phyloP scores from a whole-genome alignment of 2,329 filamentous ascomycete genomes.

The Fusarium mundagurra region DNA sequence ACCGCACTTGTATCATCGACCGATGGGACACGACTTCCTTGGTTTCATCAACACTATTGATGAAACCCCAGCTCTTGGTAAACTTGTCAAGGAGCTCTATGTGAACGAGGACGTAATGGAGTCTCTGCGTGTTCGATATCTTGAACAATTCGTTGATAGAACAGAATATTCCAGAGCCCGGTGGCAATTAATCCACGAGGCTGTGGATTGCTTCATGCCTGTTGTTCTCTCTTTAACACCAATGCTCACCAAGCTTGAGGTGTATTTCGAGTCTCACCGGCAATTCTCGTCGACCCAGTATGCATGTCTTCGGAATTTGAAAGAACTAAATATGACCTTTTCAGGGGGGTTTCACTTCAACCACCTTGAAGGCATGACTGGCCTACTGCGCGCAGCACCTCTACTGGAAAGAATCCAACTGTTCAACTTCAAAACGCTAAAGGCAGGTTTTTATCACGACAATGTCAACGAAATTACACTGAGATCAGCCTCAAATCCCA shows the following conservation, averaged over 20 bases:
- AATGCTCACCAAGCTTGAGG: not conserved
- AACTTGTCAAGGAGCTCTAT: not conserved
- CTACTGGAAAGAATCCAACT: not conserved
- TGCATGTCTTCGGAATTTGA: not conserved
- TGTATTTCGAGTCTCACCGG: not conserved
- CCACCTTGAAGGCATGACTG: rapidly evolving
- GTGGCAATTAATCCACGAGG: no score
- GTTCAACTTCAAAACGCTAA: rapidly evolving
- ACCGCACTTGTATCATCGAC: not conserved
- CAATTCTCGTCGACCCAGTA: not conserved
- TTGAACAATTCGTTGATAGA: no score
- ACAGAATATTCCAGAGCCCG: no score
- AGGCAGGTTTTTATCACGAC: not conserved
- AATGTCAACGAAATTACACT: not conserved
- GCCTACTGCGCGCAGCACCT: not conserved
- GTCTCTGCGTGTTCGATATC: not conserved
- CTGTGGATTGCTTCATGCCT: not conserved
- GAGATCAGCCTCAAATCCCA: not conserved
- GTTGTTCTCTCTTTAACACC: not conserved
- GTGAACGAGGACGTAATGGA: rapidly evolving
- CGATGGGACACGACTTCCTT: rapidly evolving
- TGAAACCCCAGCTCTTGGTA: not conserved
- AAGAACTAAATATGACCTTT: not conserved
- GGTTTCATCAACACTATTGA: not conserved
- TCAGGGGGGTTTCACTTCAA: no score